Conservation (phyloP, 306 rosid species). For the Luffa aegyptiaca region DNA sequence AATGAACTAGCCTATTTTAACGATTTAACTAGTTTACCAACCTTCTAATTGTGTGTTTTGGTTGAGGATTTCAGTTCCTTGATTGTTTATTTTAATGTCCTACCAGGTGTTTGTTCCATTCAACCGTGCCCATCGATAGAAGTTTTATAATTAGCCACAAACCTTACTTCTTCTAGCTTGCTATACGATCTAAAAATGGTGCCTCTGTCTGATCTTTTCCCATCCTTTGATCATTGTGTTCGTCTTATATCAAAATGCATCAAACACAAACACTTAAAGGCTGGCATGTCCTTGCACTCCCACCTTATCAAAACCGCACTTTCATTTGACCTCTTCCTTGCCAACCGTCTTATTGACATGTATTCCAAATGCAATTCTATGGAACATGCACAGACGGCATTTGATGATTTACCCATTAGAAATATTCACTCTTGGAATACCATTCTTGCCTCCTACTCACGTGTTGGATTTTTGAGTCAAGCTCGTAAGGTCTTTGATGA, state of each 20-base stretch:
- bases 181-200: background rate
- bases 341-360: constrained; percentile 39
- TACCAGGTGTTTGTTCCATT: background rate
- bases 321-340: constrained; percentile 26
- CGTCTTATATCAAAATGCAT: constrained; percentile 31
- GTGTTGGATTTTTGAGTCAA: constrained; percentile 19
- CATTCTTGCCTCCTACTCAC: constrained; percentile 22
- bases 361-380: constrained; percentile 39
- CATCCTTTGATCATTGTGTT: constrained; percentile 17
- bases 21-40: background rate
- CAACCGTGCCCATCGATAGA: background rate
- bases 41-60: background rate
- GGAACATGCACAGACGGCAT: constrained; percentile 24
- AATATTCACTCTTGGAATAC: constrained; percentile 51
- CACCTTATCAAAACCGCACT: constrained; percentile 44
- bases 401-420: constrained; percentile 38
- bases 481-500: constrained; percentile 28
- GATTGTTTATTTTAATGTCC: background rate
- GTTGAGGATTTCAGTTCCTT: background rate
- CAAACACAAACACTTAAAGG: constrained; percentile 22
- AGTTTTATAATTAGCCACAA: background rate
- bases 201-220: background rate
- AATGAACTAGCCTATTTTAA: background rate
- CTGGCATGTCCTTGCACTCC: constrained; percentile 35
- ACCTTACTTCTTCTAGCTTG: background rate